A percentile compares a stretch with the other conserved stretches of the same genome.
These are phyloP conservation scores for Chrysanthemum makinoi DNA, from an alignment of 129 eudicot genomes.

Conservation along the genomic window DNA sequence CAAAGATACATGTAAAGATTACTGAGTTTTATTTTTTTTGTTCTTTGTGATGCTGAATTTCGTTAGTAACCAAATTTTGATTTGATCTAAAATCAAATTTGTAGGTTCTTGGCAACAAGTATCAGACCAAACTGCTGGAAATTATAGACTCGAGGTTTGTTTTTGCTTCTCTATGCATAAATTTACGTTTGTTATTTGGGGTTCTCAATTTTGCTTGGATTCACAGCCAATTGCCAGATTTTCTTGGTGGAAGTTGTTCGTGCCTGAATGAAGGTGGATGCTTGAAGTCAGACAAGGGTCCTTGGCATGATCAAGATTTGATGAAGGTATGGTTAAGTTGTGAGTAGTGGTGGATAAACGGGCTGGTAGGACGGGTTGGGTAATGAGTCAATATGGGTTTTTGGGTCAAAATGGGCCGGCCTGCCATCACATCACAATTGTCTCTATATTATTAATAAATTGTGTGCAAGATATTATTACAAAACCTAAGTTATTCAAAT, in stretches of 20 bases:
- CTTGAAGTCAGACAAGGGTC: slow-evolving; percentile 82
- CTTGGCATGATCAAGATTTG: slow-evolving; percentile 86
- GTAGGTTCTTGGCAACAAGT: slow-evolving; percentile 90
- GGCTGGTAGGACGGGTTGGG: neutral
- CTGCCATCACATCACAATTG: neutral
- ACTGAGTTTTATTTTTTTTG: neutral
- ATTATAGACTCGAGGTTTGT: slow-evolving; percentile 72
- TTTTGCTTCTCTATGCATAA: slow-evolving; percentile 13
- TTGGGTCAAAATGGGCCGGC: neutral
- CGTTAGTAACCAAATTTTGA: slow-evolving; percentile 4
- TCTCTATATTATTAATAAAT: neutral
- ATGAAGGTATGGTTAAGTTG: slow-evolving; percentile 58
- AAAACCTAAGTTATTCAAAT: neutral
- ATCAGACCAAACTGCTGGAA: slow-evolving; percentile 67
- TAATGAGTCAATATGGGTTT: neutral
- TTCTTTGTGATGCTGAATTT: neutral
- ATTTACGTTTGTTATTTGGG: neutral
- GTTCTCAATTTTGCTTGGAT: neutral
- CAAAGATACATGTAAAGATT: slow-evolving; percentile 77
- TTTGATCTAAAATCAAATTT: slow-evolving; percentile 13
- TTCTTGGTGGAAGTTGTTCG: slow-evolving; percentile 85
- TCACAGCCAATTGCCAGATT: slow-evolving; percentile 85
- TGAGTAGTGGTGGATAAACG: neutral
- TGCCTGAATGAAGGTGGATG: slow-evolving; percentile 89
- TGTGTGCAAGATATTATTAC: neutral